Evolutionary conservation across 805 yeast genomes (phyloP).

Genomic region (Candida argentea): DNA sequence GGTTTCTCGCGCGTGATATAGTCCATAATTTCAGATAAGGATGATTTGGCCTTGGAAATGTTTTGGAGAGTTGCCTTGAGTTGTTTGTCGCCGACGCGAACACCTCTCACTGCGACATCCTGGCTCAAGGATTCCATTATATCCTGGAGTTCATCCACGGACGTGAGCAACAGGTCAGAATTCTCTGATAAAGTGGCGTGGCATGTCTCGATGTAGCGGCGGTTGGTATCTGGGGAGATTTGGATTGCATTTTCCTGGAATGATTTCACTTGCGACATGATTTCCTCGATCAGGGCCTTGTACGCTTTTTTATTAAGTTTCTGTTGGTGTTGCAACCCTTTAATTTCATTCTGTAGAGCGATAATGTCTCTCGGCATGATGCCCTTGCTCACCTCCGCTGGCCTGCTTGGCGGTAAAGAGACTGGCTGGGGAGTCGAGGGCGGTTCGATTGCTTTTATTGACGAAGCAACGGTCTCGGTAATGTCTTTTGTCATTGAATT

Average conservation of each 20-base stretch:
- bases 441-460: constrained; percentile 12
- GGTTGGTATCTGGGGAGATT: constrained; percentile 24
- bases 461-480: constrained; percentile 10
- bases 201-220: constrained; percentile 66
- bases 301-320: constrained; percentile 31
- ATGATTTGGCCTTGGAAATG: constrained; percentile 43
- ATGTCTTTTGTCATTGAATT: constrained; percentile 8
- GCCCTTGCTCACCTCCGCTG: not conserved
- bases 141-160: constrained; percentile 88
- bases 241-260: constrained; percentile 41
- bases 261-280: constrained; percentile 37
- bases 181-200: constrained; percentile 65
- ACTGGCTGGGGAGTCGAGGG: constrained; percentile 3
- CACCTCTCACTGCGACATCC: constrained; percentile 89
- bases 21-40: constrained; percentile 43
- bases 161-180: constrained; percentile 62
- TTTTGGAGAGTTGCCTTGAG: constrained; percentile 57
- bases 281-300: constrained; percentile 30
- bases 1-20: constrained; percentile 66
- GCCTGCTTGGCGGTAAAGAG: not conserved
- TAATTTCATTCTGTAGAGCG: constrained; percentile 48
- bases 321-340: constrained; percentile 50
- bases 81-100: constrained; percentile 68
- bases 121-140: constrained; percentile 78
- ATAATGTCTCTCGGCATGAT: constrained; percentile 19